Base-by-base conservation (phyloP, 1,284 basidiomycete species). In the Farysia itapuensis region DNA sequence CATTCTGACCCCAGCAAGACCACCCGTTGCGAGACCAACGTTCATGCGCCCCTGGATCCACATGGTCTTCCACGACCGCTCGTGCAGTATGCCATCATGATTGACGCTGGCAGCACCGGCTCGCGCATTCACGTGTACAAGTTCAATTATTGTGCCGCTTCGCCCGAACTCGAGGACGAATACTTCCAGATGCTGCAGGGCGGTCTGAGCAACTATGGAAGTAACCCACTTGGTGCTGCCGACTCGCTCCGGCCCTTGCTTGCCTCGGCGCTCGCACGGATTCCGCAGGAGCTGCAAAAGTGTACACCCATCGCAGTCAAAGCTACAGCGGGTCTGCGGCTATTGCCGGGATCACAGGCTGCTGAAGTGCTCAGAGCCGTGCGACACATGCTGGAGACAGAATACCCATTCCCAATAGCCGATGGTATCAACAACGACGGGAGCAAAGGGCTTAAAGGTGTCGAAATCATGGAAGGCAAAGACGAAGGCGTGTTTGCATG, bases 91-190 rank as follows among this genome's bases (percentile, higher is more conserved):
- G 92, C 90, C 0, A 83, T 98, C 69, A 96, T 97, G 85, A 90
- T 98, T 78, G 94, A 98, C 77, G 94, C 95, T 0, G 95, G 94
- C 14, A 96, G 92, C 28, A 96, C 92, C 0, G 94, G 94, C 16
- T 95, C 92, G 2, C 85, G 94, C 14, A 93, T 98, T 70, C 94
- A 98, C 81, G 84, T 97, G 20, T 97, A 97, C 86, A 95, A 67
- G 46, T 76, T 76, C 61, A 76, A 76, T 58, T 72, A 88, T 5
- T 70, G 72, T 47, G 30, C 34, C 0, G 24, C 58, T 15, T 59
- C 70, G 31, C 86, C 92, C 0, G 79, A 83, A 39, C 89, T 90
- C 77, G 94, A 97, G 77, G 90, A 93, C 79, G 94, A 98, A 78
- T 86, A 89, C 9, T 98, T 98, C 82, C 84, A 84, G 74, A 84